Conservation (phyloP, 805 yeast genomes). For the Suhomyces xylopsoci region DNA sequence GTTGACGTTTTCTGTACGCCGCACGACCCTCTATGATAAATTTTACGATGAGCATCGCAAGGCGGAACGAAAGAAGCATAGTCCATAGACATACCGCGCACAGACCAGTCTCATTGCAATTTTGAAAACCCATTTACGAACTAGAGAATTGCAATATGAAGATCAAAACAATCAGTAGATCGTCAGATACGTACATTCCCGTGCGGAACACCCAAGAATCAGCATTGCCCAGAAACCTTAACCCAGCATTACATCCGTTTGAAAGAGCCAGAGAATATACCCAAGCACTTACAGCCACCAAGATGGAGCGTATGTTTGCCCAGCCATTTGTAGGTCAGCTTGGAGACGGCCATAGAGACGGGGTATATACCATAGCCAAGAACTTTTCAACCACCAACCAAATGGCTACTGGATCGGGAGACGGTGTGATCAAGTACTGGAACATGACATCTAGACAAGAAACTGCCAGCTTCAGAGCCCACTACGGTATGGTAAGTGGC, state of each 20-base stretch:
- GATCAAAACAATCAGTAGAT: conserved; percentile 83
- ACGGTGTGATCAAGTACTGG: conserved; percentile 94
- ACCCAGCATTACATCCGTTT: conserved; percentile 94
- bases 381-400: conserved; percentile 66
- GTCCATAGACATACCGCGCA: background rate
- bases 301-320: conserved; percentile 94
- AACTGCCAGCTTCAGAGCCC: conserved; percentile 76
- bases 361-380: conserved; percentile 83
- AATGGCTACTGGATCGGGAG: conserved; percentile 91
- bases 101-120: no score
- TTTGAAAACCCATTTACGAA: no score
- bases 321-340: conserved; percentile 94
- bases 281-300: conserved; percentile 90
- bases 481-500: conserved; percentile 86
- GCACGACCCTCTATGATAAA: background rate
- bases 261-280: conserved; percentile 97
- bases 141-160: conserved; percentile 46
- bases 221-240: conserved; percentile 80
- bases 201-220: conserved; percentile 88
- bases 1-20: background rate
- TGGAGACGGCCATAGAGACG: conserved; percentile 94
- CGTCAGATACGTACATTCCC: conserved; percentile 90
- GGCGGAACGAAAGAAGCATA: background rate
- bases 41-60: background rate
- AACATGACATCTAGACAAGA: conserved; percentile 79